A percentile compares a stretch with the other conserved stretches of the same genome.
Evolutionary conservation across 2,329 filamentous ascomycete genomes (phyloP).

Genomic region (Leptographium procerum): DNA sequence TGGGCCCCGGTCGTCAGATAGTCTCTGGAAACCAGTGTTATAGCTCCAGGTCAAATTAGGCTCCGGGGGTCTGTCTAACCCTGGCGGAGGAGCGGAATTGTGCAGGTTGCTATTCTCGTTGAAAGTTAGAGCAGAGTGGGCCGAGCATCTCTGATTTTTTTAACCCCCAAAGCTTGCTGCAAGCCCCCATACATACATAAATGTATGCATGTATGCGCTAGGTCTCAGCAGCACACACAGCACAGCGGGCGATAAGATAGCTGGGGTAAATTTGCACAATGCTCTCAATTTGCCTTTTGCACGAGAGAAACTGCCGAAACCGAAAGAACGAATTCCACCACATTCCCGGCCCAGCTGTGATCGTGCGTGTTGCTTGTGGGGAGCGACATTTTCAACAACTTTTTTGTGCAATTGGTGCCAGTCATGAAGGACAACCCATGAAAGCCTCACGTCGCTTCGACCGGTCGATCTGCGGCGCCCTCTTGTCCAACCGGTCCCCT

Average conservation of each 20-base stretch:
- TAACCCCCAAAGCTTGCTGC: neutral
- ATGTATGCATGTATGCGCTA: neutral
- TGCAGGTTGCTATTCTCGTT: neutral
- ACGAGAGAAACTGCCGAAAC: neutral
- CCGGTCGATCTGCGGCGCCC: constrained; percentile 46
- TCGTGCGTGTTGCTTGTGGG: neutral
- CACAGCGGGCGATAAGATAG: constrained; percentile 4
- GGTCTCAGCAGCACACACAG: too few species aligned
- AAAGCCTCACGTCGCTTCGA: constrained; percentile 48
- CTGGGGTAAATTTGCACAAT: neutral
- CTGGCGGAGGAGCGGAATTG: neutral
- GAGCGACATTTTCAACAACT: neutral
- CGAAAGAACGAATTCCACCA: neutral
- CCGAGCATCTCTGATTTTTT: neutral
- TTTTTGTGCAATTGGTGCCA: constrained; percentile 13
- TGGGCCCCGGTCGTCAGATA: too few species aligned
- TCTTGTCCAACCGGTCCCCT: constrained; percentile 34
- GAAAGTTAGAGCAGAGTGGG: neutral
- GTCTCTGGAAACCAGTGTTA: neutral
- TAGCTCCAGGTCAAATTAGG: too few species aligned
- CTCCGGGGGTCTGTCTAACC: too few species aligned
- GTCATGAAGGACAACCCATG: constrained; percentile 47
- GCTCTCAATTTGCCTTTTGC: neutral
- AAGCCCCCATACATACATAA: neutral
- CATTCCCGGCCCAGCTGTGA: neutral